phyloP scores from a whole-genome alignment of 371 early-diverging fungal species.

The Mortierella sp. region DNA sequence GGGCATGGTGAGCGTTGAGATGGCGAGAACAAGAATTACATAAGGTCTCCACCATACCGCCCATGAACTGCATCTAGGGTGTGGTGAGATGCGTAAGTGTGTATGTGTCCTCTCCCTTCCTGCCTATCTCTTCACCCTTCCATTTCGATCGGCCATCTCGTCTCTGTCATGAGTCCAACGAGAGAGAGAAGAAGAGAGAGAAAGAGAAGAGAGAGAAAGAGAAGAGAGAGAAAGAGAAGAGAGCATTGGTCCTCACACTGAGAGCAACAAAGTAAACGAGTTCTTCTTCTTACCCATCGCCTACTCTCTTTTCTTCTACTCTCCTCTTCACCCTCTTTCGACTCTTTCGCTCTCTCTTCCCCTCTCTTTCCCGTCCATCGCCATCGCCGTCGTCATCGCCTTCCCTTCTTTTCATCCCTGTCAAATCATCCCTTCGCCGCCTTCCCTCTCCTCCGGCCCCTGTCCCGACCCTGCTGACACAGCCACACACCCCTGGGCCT shows the following conservation, averaged over 20 bases:
- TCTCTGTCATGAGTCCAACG: too few relatives aligned
- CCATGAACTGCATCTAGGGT: background rate
- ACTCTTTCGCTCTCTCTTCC: background rate
- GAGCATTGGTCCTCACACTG: background rate
- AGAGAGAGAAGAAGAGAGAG: too few relatives aligned
- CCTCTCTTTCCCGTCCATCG: background rate
- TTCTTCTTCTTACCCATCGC: background rate
- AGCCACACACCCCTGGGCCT: slow-evolving; percentile 3
- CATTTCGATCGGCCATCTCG: background rate
- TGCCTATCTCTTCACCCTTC: background rate
- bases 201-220: background rate
- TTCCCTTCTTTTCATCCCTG: too few relatives aligned
- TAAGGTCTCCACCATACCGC: background rate
- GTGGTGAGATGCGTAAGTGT: background rate
- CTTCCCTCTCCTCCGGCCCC: background rate
- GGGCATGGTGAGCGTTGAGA: background rate
- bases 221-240: background rate
- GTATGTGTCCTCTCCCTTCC: background rate
- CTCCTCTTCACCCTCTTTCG: too few relatives aligned
- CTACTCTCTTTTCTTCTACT: background rate
- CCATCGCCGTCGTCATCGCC: background rate
- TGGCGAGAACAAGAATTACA: background rate
- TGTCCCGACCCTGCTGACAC: background rate
- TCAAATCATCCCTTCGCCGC: background rate
- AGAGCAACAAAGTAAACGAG: background rate